Evolutionary conservation across 176 grass and related monocot genomes (phyloP), one percentile per base, ranked within the genome.

Genomic region (Calamus simplicifolius): DNA sequence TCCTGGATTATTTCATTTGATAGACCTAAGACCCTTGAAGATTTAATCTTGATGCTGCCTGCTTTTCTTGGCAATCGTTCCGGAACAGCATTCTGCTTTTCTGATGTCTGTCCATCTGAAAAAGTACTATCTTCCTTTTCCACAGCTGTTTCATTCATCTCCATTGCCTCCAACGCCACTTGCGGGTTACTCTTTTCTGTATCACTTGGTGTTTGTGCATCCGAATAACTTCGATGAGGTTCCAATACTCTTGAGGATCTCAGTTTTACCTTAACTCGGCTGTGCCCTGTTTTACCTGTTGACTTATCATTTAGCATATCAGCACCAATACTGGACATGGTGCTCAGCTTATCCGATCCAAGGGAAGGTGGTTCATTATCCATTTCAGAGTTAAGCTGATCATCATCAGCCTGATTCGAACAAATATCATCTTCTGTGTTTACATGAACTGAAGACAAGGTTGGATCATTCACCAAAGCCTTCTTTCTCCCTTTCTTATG

Each of bases 181-280:
- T 63, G 19, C 3, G 51, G 18, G 2, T 35, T 73, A 3, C 62
- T 50, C 56, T 76, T 82, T 7, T 54, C 69, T 43, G 75, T 49
- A 50, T 54, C 61, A 35, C 57, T 48, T 5, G 59, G 56, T 19
- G 30, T 27, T 25, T 90, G 69, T 3, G 52, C 51, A 19, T 73
- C 79, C 0, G 64, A 80, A 48, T 72, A 67, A 56, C 56, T 62
- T 64, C 53, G 64, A 51, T 58, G 72, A 19, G 30, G 62, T 30
- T 85, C 82, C 1, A 18, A 57, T 13, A 64, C 16, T 61, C 81
- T 85, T 19, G 59, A 62, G 31, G 79, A 85, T 27, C 79, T 90
- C 1, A 90, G 77, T 66, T 90, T 90, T n/a, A 90, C 31, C 61
- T 73, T 90, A 18, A 90, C 75, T 2, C 82, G 75, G 10, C 75